Evolutionary conservation across 2,329 filamentous ascomycete species (phyloP), one percentile per base, ranked within the genome.

Genomic region (Calonectria multiphialidica): DNA sequence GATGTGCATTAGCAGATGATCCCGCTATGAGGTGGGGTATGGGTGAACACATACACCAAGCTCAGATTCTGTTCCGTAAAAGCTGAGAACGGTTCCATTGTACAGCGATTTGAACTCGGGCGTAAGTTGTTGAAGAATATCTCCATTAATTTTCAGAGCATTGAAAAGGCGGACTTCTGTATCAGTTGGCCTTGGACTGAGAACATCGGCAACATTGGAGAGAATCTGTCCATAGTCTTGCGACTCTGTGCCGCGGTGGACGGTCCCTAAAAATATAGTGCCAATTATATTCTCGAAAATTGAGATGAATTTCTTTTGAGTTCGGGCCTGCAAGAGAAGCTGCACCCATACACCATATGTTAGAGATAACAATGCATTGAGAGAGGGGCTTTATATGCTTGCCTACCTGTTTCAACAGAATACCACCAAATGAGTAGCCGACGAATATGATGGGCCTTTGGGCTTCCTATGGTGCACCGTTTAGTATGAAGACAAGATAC

Each of bases 391-490:
- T 8, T 18, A 21, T 18, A 33, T 33, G 15, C 25, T 21, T 13
- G 9, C 53, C 40, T 16, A 66, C 64, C 28, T 66, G 64, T 37
- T 66, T 66, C 7, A 66, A 12, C 25, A 66, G 28, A 42, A 66
- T 57, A 8, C 64, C 64, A 7, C 64, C 64, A 35, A 66, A 66
- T 7, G 64, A 66, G n/a, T 66, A 66, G 2, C 64, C 64, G 12
- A 66, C 8, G 3, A 66, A 66, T 21, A 66, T 45, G 28, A 66
- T 66, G 7, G 64, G 64, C 9, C 64, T 30, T 33, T 57, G 49
- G n/a, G 25, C 40, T 28, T 66, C 64, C 64, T 66, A 25, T 2
- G 33, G 18, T 18, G 16, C 35, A 21, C n/a, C 2, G 30, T 23
- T 44, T 42, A 50, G 37, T 33, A 40, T 12, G n/a, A 18, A 10